Conservation (phyloP, 2,329 filamentous ascomycete species). For the Periconia sp. region DNA sequence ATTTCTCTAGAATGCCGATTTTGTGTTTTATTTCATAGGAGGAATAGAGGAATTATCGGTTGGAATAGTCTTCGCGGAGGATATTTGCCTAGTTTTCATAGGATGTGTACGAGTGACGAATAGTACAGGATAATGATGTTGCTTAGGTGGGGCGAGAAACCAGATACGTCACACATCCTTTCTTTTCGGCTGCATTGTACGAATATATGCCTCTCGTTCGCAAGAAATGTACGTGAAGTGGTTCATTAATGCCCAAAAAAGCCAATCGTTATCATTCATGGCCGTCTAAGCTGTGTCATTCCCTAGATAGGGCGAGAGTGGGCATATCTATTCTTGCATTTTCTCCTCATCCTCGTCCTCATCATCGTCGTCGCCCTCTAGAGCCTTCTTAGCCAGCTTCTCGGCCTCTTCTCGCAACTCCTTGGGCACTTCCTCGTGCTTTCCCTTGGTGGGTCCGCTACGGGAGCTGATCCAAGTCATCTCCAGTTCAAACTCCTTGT, state of each 20-base stretch:
- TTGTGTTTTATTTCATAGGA: too few species aligned
- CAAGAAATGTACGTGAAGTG: neutral
- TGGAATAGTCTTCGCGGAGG: too few species aligned
- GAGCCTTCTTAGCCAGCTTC: constrained; percentile 83
- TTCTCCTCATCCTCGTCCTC: constrained; percentile 72
- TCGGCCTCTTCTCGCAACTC: constrained; percentile 89
- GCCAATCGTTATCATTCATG: constrained; percentile 29
- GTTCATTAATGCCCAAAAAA: constrained; percentile 6
- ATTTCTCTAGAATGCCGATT: too few species aligned
- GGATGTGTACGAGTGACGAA: too few species aligned
- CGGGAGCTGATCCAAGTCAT: constrained; percentile 95
- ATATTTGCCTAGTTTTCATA: too few species aligned
- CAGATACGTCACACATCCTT: neutral
- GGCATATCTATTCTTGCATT: constrained; percentile 76
- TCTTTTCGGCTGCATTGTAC: neutral
- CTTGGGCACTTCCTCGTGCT: constrained; percentile 91
- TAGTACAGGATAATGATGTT: too few species aligned
- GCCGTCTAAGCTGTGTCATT: constrained; percentile 29
- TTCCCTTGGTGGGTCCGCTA: constrained; percentile 86
- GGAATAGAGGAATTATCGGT: too few species aligned
- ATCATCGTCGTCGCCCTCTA: constrained; percentile 82
- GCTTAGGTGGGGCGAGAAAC: neutral
- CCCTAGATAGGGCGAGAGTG: constrained; percentile 17
- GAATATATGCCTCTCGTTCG: neutral
- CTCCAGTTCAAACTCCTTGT: constrained; percentile 99